phyloP scores from a whole-genome alignment of 164 flowering plant genomes.

The Sedum album region DNA sequence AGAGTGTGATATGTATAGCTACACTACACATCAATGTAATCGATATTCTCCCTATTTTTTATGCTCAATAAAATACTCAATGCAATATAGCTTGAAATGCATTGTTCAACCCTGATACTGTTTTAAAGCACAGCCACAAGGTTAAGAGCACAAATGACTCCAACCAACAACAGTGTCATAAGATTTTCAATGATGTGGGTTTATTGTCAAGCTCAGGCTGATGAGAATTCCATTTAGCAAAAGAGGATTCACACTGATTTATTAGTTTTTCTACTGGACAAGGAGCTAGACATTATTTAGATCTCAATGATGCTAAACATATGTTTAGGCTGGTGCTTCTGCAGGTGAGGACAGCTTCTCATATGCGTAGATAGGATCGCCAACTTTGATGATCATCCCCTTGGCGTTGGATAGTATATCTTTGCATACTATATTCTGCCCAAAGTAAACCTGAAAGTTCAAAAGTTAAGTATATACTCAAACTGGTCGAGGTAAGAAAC shows the following conservation, averaged over 20 bases:
- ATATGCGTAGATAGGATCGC: constrained; percentile 55
- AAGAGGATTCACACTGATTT: background rate
- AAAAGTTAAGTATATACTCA: background rate
- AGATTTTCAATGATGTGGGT: no score
- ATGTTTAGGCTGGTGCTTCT: constrained; percentile 48
- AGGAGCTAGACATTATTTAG: background rate
- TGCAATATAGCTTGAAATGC: no score
- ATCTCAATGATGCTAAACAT: background rate
- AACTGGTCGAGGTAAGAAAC: background rate
- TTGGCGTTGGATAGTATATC: constrained; percentile 28
- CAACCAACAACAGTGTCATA: no score
- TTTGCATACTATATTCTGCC: constrained; percentile 64
- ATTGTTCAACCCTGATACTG: no score
- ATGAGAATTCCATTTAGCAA: background rate
- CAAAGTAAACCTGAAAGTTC: constrained; percentile 61
- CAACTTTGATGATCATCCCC: constrained; percentile 43
- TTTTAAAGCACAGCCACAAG: no score
- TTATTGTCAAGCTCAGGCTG: no score
- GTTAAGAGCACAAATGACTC: no score
- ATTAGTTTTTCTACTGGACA: background rate
- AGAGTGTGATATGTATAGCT: constrained; percentile 11
- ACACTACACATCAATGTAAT: no score
- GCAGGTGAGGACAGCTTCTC: constrained; percentile 39
- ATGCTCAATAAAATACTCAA: no score
- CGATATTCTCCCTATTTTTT: no score